These are phyloP conservation scores for Metrosideros polymorpha DNA, from an alignment of 441 rosid genomes.

Conservation along the genomic window DNA sequence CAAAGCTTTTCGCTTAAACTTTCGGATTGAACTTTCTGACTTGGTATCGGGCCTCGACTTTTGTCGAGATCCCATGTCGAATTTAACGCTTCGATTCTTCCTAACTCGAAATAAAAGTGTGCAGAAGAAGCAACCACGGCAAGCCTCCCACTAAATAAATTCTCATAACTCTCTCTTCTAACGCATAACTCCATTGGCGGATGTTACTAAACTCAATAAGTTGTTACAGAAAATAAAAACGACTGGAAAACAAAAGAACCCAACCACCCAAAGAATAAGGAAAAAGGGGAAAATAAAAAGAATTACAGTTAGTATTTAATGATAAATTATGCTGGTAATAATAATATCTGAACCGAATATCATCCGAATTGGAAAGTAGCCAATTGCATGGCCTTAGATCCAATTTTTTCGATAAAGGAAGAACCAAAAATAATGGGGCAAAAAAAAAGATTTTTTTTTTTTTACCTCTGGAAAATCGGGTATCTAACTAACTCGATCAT, in stretches of 20 bases:
- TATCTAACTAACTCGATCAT: constrained; percentile 3
- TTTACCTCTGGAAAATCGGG: neutral
- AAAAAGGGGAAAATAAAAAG: neutral
- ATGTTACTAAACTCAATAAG: neutral
- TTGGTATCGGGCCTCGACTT: neutral
- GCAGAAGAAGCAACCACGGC: neutral
- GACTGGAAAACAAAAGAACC: neutral
- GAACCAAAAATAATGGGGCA: neutral
- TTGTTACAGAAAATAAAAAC: neutral
- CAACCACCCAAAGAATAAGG: neutral
- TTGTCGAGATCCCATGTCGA: neutral
- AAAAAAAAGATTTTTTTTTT: neutral
- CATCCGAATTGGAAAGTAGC: neutral
- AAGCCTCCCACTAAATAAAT: neutral
- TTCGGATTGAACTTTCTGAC: neutral
- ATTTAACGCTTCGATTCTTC: neutral
- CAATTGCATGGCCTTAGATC: neutral
- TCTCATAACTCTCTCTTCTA: neutral
- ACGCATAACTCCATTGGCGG: neutral
- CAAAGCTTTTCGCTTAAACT: too few species aligned
- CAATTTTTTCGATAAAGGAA: neutral
- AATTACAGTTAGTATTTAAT: neutral
- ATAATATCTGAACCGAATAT: neutral
- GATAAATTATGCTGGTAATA: neutral
- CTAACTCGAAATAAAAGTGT: neutral